These are phyloP conservation scores for Monosporascus ibericus DNA, from an alignment of 2,329 filamentous ascomycete genomes.

Conservation along the genomic window DNA sequence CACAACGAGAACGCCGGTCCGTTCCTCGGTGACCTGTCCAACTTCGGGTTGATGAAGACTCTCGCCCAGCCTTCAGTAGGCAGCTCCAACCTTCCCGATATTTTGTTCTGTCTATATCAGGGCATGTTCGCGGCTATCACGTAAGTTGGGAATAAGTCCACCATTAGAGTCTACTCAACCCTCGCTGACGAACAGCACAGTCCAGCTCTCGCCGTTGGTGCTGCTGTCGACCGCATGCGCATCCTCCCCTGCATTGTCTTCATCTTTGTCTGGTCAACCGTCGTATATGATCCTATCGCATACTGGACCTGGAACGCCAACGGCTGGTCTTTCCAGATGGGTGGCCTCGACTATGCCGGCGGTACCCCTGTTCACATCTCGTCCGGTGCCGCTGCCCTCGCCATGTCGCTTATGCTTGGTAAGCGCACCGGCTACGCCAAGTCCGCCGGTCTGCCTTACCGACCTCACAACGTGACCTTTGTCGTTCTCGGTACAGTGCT, in stretches of 20 bases:
- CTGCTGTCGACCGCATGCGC: conserved; percentile 55
- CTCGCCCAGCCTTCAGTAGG: conserved; percentile 71
- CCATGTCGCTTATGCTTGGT: conserved; percentile 68
- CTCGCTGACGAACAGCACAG: conserved; percentile 22
- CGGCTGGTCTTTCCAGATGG: conserved; percentile 64
- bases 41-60: conserved; percentile 76
- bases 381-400: conserved; percentile 64
- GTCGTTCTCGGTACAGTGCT: conserved; percentile 68
- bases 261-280: conserved; percentile 65
- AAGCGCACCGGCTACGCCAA: conserved; percentile 59
- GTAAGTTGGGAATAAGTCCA: conserved; percentile 41
- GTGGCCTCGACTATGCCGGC: conserved; percentile 68
- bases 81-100: conserved; percentile 65
- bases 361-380: conserved; percentile 72
- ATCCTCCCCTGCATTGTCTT: conserved; percentile 58
- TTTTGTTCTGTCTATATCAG: conserved; percentile 81
- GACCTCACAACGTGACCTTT: conserved; percentile 68
- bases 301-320: conserved; percentile 74
- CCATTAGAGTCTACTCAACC: background rate
- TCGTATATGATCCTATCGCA: conserved; percentile 68
- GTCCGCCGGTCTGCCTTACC: conserved; percentile 57
- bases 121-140: conserved; percentile 88
- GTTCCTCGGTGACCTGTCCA: conserved; percentile 73
- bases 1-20: conserved; percentile 69
- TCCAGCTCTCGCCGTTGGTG: conserved; percentile 52